Evolutionary conservation across 805 yeast species (phyloP).

Genomic region (Yarrowia porcina): DNA sequence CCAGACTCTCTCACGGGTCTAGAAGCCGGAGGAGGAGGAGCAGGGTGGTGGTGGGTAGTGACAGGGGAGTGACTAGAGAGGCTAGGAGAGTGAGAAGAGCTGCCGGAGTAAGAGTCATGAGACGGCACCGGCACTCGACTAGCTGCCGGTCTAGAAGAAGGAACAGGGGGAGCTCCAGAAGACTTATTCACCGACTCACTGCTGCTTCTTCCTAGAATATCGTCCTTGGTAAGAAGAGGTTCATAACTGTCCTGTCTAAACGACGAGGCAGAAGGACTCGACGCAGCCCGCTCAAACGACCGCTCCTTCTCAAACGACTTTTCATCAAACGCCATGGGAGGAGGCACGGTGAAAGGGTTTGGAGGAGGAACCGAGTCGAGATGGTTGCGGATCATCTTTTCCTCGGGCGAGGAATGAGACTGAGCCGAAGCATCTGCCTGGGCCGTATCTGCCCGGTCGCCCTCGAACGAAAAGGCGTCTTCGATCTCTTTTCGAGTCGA

Average conservation of each 20-base stretch:
- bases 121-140: neutral
- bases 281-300: neutral
- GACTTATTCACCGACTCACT: neutral
- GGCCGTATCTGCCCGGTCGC: neutral
- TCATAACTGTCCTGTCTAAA: neutral
- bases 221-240: neutral
- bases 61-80: neutral
- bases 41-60: slow-evolving; percentile 2
- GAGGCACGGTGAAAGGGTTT: slow-evolving; percentile 13
- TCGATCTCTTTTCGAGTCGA: slow-evolving; percentile 10
- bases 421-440: neutral
- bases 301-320: neutral
- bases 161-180: neutral
- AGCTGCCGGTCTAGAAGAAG: neutral
- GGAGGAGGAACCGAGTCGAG: slow-evolving; percentile 10
- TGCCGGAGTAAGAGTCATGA: neutral
- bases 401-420: neutral
- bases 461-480: slow-evolving; percentile 18
- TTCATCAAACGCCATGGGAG: slow-evolving; percentile 11
- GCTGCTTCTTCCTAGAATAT: neutral
- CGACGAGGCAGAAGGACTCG: neutral
- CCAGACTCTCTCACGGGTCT: neutral
- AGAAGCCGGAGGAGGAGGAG: neutral
- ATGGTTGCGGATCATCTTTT: slow-evolving; percentile 16
- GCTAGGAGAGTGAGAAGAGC: neutral